Evolutionary conservation across 495 filamentous ascomycete species (phyloP), one percentile per base, ranked within the genome.

Genomic region (Daldinia vernicosa): DNA sequence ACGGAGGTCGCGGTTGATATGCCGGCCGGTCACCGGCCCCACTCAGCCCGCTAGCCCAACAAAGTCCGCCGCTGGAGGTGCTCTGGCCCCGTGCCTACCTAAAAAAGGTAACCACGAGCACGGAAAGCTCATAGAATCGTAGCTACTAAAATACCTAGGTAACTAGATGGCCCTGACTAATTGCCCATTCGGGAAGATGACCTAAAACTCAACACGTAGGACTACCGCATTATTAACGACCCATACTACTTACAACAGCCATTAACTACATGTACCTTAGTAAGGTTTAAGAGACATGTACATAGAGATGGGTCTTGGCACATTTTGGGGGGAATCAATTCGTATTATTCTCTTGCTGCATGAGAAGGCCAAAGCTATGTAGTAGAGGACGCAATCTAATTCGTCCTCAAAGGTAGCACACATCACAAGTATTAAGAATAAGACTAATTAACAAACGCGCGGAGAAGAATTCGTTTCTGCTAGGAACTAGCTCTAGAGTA

Each of bases 401-500:
- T 53, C 22, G 12, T 22, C 24, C 47, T 56, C 24, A 24, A 51
- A 15, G n/a, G 14, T 5, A 53, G 7, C 35, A 17, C 4, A 6
- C 4, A 24, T 27, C 33, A 53, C 45, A 53, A 53, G 26, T 30
- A 35, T 53, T 53, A 17, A 47, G 2, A 26, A 45, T 0, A 15
- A 53, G 6, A 32, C 6, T 17, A 17, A 43, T 7, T n/a, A n/a
- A n/a, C 6, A n/a, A 6, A n/a, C 15, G 26, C 50, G 50, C 11
- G 54, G 15, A 60, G 55, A 54, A 14, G 35, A 40, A 30, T 40
- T 47, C 17, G 30, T 17, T 56, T 40, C 28, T 56, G 47, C 52
- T 27, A 32, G 47, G 43, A 30, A 2, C n/a, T 26, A 67, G 55
- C 47, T 67, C 56, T 60, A 67, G 22, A 60, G 47, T 4, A 52